A percentile compares a stretch with the other conserved stretches of the same genome.
These are phyloP conservation scores for Kondoa subrosea DNA, from an alignment of 768 basidiomycete genomes.

Conservation along the genomic window DNA sequence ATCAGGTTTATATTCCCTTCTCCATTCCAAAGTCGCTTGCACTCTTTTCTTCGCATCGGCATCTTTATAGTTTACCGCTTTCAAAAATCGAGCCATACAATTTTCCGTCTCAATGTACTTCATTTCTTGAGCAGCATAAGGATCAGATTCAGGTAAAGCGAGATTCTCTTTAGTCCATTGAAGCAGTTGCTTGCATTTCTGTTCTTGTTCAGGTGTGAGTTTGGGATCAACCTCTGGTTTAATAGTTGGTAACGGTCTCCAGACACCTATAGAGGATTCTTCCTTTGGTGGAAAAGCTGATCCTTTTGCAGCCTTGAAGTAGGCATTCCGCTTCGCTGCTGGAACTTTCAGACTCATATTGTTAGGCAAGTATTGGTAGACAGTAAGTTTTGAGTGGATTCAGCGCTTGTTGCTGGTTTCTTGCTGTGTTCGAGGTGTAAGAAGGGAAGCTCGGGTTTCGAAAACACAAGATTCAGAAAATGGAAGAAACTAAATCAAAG, in stretches of 20 bases:
- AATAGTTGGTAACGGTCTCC: conserved; percentile 13
- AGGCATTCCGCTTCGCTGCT: not conserved
- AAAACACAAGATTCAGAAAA: no score
- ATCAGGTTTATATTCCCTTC: conserved; percentile 68
- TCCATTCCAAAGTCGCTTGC: conserved; percentile 63
- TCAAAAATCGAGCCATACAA: conserved; percentile 53
- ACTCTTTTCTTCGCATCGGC: conserved; percentile 62
- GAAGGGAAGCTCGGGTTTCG: no score
- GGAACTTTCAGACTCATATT: not conserved
- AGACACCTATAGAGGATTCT: conserved; percentile 8
- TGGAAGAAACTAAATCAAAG: no score
- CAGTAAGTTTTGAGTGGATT: no score
- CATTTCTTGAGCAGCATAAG: conserved; percentile 59
- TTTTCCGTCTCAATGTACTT: conserved; percentile 55
- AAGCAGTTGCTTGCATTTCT: not conserved
- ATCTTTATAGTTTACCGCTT: conserved; percentile 68
- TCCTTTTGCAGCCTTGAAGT: not conserved
- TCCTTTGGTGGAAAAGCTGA: not conserved
- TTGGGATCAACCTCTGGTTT: not conserved
- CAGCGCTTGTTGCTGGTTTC: no score
- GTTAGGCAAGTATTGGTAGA: no score
- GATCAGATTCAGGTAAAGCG: conserved; percentile 47
- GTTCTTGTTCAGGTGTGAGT: conserved; percentile 8
- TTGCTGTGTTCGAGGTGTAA: no score
- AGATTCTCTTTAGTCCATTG: conserved; percentile 28